These are phyloP conservation scores for Tephrocybe sp. DNA, from an alignment of 768 basidiomycete genomes.

Conservation along the genomic window DNA sequence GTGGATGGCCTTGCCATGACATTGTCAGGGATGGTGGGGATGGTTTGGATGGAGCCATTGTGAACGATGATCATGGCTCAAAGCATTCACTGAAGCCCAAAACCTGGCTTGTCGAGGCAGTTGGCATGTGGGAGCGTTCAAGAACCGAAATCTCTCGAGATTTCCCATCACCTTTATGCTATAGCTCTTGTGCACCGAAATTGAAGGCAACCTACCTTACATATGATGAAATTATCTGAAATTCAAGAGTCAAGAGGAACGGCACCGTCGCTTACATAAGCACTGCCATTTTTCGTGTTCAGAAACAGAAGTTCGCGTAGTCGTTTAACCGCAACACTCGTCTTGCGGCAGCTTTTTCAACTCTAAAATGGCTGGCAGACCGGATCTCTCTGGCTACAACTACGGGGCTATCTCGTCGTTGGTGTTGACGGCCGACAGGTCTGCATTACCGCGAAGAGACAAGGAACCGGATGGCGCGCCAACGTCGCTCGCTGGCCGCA, in stretches of 20 bases:
- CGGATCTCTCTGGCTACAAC: conserved; percentile 90
- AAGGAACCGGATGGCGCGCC: conserved; percentile 97
- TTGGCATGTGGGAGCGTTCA: no score
- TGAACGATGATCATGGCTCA: conserved; percentile 86
- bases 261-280: background rate
- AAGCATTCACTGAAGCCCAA: background rate
- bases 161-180: no score
- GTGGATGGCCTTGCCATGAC: conserved; percentile 98
- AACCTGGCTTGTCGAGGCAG: background rate
- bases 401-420: conserved; percentile 94
- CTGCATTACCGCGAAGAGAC: conserved; percentile 80
- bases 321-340: conserved; percentile 2
- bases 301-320: background rate
- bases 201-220: no score
- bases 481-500: conserved; percentile 88
- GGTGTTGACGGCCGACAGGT: conserved; percentile 89
- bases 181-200: no score
- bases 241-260: no score
- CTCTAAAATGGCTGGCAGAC: conserved; percentile 45
- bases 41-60: conserved; percentile 85
- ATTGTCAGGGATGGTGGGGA: conserved; percentile 84
- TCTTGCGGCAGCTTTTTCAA: background rate
- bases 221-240: no score
- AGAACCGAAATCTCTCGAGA: no score
- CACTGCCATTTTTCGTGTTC: background rate